Base-by-base conservation (phyloP, 225 moss, liverwort and hornwort genomes). In the Anthoceros angustus region DNA sequence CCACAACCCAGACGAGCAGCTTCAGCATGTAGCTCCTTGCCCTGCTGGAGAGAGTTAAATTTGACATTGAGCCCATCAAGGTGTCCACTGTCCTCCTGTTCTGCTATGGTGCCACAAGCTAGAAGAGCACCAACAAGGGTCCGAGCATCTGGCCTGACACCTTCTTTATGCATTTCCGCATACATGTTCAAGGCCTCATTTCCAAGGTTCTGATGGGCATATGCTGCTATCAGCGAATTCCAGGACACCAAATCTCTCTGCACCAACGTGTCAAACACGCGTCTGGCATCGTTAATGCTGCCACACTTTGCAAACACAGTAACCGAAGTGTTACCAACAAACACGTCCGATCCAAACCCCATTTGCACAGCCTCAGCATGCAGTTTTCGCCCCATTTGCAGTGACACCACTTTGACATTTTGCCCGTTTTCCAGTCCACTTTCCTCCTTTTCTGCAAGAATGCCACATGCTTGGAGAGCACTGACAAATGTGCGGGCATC, bases 261-360 rank as follows among this genome's bases (percentile, higher is more conserved):
- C 5, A 23, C 18, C 55, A 55, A 55, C 23, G n/a, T 23, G 14
- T 55, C 55, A 20, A 55, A 55, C 18, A 15, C 55, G 23, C 4
- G 55, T 23, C 23, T 18, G n/a, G 55, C 55, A 20, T 55, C 55
- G n/a, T 55, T 23, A 55, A 20, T 55, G 14, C 55, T 55, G 8
- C 55, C 55, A 55, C 55, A 55, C 55, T 55, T 55, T 55, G 55
- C 55, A 55, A 18, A 55, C 55, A 55, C 14, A 23, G 18, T 23
- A 7, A 55, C 55, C 18, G 23, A 23, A 55, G n/a, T 20, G 55
- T 18, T 55, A 15, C 55, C 55, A 7, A 55, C 55, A 55, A 55
- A 55, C 55, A 55, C 18, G 23, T 55, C 8, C 5, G 55, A 55
- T 18, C 7, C 55, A 55, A 18, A 55, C 55, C 55, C 23, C n/a